phyloP scores from a whole-genome alignment of 2,329 filamentous ascomycete species.

The Talaromyces sp. region DNA sequence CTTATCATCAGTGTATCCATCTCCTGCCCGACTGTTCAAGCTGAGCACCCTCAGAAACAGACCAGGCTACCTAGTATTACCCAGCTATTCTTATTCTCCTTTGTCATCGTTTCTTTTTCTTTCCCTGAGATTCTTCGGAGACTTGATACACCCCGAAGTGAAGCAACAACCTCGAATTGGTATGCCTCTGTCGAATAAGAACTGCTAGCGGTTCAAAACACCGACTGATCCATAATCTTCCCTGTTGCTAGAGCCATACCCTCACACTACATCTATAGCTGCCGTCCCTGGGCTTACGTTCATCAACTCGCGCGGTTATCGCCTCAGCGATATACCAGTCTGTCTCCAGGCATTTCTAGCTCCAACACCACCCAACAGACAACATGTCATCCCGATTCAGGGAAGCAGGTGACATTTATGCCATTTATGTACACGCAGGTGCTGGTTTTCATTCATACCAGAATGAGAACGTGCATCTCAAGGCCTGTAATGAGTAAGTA shows the following conservation, averaged over 20 bases:
- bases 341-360: background rate
- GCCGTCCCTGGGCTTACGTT: background rate
- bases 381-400: conserved; percentile 29
- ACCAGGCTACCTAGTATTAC: conserved; percentile 8
- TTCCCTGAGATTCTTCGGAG: background rate
- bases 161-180: background rate
- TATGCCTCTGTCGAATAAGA: conserved; percentile 1
- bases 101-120: background rate
- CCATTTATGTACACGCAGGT: conserved; percentile 93
- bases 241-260: background rate
- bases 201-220: background rate
- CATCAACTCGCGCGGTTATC: background rate
- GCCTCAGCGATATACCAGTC: background rate
- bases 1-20: background rate
- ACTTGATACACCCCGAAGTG: background rate
- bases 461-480: conserved; percentile 80
- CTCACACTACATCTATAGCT: background rate
- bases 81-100: conserved; percentile 11
- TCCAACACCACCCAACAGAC: background rate
- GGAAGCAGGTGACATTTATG: conserved; percentile 54
- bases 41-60: background rate
- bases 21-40: background rate
- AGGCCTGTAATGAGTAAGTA: conserved; percentile 82
- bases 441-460: conserved; percentile 87
- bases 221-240: background rate